phyloP scores from a whole-genome alignment of 345 rosid genomes.

The Gossypioides kirkii region DNA sequence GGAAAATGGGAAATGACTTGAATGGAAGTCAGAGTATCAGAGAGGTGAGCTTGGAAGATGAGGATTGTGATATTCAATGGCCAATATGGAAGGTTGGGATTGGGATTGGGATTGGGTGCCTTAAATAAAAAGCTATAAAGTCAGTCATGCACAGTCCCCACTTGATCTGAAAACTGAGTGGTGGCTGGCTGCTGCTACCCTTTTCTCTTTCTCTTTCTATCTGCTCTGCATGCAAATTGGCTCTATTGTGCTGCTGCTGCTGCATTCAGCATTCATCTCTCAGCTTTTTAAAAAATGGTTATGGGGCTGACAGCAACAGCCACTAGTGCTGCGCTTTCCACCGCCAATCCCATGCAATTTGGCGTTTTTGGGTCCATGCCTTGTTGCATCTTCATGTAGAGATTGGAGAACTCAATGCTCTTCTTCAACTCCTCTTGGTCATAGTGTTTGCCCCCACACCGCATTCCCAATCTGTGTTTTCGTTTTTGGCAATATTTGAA shows the following conservation, averaged over 20 bases:
- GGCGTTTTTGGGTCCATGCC: background rate
- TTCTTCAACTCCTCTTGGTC: background rate
- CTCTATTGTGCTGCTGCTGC: conserved; percentile 8
- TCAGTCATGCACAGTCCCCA: conserved; percentile 28
- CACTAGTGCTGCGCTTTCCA: background rate
- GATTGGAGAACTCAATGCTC: conserved; percentile 12
- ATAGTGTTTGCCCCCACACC: too few species aligned
- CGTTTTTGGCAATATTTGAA: too few species aligned
- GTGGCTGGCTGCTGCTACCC: background rate
- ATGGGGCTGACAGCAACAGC: background rate
- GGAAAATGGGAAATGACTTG: conserved; percentile 29
- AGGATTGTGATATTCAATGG: conserved; percentile 25
- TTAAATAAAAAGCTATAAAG: conserved; percentile 18
- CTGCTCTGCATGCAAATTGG: background rate
- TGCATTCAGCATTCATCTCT: background rate
- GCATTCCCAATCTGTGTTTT: too few species aligned
- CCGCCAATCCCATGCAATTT: background rate
- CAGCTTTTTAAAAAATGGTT: background rate
- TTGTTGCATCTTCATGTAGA: background rate
- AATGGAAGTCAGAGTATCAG: too few species aligned
- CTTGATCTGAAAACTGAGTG: conserved; percentile 22
- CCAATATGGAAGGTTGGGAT: conserved; percentile 28
- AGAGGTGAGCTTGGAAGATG: conserved; percentile 26
- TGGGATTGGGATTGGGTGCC: conserved; percentile 22
- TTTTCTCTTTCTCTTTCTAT: too few species aligned